Conservation (phyloP, 352 stramenopile species). For the Plasmopara muralis region DNA sequence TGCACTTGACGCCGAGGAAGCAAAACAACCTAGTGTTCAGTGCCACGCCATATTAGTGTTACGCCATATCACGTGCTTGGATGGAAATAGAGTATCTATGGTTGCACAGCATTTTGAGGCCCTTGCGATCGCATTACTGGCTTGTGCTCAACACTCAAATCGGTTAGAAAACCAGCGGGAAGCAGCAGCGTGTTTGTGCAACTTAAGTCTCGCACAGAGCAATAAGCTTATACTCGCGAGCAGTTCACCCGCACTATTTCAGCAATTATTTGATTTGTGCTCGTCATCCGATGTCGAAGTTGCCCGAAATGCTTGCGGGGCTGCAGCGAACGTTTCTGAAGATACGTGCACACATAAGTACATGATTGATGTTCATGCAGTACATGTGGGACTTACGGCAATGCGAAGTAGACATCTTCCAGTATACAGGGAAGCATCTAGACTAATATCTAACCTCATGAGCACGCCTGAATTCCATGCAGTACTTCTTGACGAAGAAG, state of each 20-base stretch:
- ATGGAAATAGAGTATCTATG: constrained; percentile 83
- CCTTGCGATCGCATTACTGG: constrained; percentile 49
- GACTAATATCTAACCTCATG: constrained; percentile 88
- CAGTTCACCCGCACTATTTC: constrained; percentile 32
- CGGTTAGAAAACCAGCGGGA: constrained; percentile 87
- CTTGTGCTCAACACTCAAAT: constrained; percentile 26
- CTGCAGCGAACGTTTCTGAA: constrained; percentile 90
- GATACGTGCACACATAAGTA: constrained; percentile 70
- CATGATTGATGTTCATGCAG: constrained; percentile 79
- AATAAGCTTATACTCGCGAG: constrained; percentile 75
- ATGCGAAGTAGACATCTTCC: constrained; percentile 86
- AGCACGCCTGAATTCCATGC: constrained; percentile 72
- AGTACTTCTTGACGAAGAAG: constrained; percentile 72
- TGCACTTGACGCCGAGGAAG: constrained; percentile 44
- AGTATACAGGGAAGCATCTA: constrained; percentile 89
- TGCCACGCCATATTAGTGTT: constrained; percentile 90
- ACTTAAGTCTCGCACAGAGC: constrained; percentile 65
- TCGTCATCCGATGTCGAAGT: constrained; percentile 86
- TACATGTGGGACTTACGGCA: constrained; percentile 85
- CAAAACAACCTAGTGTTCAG: constrained; percentile 44
- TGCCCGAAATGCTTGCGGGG: constrained; percentile 86
- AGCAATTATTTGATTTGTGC: constrained; percentile 66
- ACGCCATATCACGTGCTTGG: constrained; percentile 73
- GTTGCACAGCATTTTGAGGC: constrained; percentile 43
- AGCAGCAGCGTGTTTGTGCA: constrained; percentile 82